phyloP scores from a whole-genome alignment of 2,329 filamentous ascomycete genomes.

The Pseudogymnoascus sp. region DNA sequence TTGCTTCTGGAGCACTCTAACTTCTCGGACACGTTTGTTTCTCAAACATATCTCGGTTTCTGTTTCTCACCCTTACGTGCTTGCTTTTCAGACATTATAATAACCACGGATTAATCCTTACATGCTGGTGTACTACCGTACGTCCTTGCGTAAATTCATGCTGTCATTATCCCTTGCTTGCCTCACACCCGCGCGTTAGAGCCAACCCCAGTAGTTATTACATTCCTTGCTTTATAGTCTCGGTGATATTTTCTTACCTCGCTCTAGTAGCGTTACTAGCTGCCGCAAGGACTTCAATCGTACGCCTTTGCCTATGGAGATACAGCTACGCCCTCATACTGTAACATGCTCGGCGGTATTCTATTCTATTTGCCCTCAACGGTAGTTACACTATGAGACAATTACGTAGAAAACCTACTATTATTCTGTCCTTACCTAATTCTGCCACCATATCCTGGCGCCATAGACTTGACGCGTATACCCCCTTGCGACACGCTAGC shows the following conservation, averaged over 20 bases:
- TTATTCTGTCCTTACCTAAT: not conserved
- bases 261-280: not conserved
- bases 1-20: not conserved
- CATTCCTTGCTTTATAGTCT: not conserved
- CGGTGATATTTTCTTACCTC: not conserved
- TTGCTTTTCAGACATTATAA: not conserved
- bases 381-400: not conserved
- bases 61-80: not conserved
- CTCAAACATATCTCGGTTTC: not conserved
- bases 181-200: not conserved
- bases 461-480: not conserved
- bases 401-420: not conserved
- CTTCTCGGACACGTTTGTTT: not conserved
- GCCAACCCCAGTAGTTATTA: not conserved
- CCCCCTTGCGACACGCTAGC: not conserved
- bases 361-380: not conserved
- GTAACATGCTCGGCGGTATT: not conserved
- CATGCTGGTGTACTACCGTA: not conserved
- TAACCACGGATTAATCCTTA: not conserved
- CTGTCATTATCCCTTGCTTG: not conserved
- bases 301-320: not conserved
- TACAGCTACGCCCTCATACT: not conserved
- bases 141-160: not conserved
- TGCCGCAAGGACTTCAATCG: not conserved
- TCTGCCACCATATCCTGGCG: not conserved